A percentile compares a stretch with the other conserved stretches of the same genome.
Evolutionary conservation across 2,329 filamentous ascomycete genomes (phyloP).

Genomic region (Helminthosporium solani): DNA sequence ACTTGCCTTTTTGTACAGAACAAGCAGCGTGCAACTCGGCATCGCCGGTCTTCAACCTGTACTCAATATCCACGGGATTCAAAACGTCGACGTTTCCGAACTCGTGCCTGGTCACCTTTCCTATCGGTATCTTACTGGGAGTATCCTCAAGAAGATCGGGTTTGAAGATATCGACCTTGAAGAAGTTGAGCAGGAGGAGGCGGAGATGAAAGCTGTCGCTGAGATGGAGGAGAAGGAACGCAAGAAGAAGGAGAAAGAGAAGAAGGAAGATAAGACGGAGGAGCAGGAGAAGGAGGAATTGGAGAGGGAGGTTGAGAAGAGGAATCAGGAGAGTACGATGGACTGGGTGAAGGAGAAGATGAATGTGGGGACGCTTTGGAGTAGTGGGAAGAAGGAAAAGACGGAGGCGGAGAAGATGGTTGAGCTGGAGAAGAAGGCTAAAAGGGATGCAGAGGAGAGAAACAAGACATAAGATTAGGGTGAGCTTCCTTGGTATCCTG

Average conservation of each 20-base stretch:
- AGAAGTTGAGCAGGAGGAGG: slow-evolving; percentile 50
- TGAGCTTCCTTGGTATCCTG: too few species aligned
- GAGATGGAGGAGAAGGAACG: slow-evolving; percentile 45
- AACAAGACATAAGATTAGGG: not conserved
- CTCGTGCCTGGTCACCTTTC: slow-evolving; percentile 53
- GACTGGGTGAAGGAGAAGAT: slow-evolving; percentile 47
- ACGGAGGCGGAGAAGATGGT: slow-evolving; percentile 22
- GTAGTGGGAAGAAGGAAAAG: slow-evolving; percentile 15
- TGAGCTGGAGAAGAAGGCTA: slow-evolving; percentile 14
- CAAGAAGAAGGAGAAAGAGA: slow-evolving; percentile 37
- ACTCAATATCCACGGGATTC: slow-evolving; percentile 64
- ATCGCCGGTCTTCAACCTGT: slow-evolving; percentile 81
- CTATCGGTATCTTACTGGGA: slow-evolving; percentile 54
- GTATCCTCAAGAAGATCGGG: slow-evolving; percentile 54
- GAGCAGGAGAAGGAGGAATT: slow-evolving; percentile 41
- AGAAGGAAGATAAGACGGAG: slow-evolving; percentile 26
- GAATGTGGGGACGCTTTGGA: slow-evolving; percentile 23
- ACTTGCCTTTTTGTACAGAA: slow-evolving; percentile 82
- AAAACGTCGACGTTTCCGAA: slow-evolving; percentile 56
- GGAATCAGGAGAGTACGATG: slow-evolving; percentile 48
- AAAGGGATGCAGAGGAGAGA: slow-evolving; percentile 1
- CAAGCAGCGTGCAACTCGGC: slow-evolving; percentile 77
- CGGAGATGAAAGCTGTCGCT: slow-evolving; percentile 46
- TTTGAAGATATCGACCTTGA: slow-evolving; percentile 54
- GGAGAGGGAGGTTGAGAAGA: slow-evolving; percentile 46